Conservation (phyloP, 2,329 filamentous ascomycete genomes). For the Penicillium sp. region DNA sequence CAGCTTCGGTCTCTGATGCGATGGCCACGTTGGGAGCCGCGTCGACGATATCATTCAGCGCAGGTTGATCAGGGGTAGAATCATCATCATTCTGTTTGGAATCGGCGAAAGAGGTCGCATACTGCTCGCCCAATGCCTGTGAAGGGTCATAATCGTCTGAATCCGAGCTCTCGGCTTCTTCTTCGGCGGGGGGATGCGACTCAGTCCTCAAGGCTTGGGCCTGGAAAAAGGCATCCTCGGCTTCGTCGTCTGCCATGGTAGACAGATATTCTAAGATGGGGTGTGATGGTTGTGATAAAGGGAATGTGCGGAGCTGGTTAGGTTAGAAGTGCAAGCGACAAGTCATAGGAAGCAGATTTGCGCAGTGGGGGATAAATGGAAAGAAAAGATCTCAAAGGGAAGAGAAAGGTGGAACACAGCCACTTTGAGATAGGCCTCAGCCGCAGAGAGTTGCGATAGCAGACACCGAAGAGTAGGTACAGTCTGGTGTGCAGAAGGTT, state of each 20-base stretch:
- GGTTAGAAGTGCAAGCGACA: not conserved
- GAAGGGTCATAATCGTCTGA: slow-evolving; percentile 60
- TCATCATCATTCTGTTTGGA: slow-evolving; percentile 32
- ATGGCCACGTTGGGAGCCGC: slow-evolving; percentile 24
- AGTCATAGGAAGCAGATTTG: slow-evolving; percentile 4
- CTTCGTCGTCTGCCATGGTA: slow-evolving; percentile 56
- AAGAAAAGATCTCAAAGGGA: not conserved
- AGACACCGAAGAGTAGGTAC: not conserved
- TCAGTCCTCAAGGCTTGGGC: slow-evolving; percentile 50
- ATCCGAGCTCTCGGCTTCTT: slow-evolving; percentile 55
- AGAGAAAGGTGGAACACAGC: slow-evolving; percentile 7
- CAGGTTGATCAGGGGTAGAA: slow-evolving; percentile 26
- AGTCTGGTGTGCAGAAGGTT: not conserved
- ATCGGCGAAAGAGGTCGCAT: slow-evolving; percentile 35
- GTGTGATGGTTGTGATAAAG: slow-evolving; percentile 1
- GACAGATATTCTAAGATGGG: slow-evolving; percentile 6
- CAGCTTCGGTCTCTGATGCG: slow-evolving; percentile 31
- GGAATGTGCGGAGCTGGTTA: not conserved
- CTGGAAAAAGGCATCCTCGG: slow-evolving; percentile 56
- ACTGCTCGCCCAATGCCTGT: slow-evolving; percentile 49
- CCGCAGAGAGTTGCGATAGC: slow-evolving; percentile 4
- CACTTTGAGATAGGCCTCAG: slow-evolving; percentile 6
- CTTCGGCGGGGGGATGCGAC: slow-evolving; percentile 48
- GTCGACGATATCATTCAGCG: slow-evolving; percentile 25
- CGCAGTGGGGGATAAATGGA: not conserved